These are phyloP conservation scores for Aegilops tauschii DNA, from an alignment of 176 grass and related monocot species.

Conservation along the genomic window DNA sequence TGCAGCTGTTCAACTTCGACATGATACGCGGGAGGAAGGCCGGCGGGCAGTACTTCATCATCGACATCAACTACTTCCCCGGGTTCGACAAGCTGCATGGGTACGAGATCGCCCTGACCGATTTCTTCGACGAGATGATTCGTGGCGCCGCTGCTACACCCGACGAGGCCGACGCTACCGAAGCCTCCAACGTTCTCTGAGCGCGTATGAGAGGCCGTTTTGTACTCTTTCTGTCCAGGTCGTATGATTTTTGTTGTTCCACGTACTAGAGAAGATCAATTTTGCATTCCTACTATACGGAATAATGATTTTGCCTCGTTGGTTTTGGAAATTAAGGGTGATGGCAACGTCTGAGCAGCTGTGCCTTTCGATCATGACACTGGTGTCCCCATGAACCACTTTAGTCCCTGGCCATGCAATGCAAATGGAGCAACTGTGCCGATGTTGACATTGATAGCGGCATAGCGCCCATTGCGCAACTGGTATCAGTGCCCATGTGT, in stretches of 20 bases:
- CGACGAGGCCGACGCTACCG: too few relatives aligned
- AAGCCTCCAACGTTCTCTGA: background rate
- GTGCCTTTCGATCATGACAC: background rate
- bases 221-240: background rate
- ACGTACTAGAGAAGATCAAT: background rate
- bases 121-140: constrained; percentile 56
- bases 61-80: constrained; percentile 84
- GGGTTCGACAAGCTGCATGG: constrained; percentile 67
- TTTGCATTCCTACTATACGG: background rate
- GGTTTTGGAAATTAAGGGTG: background rate
- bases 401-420: too few relatives aligned
- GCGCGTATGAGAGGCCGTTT: background rate
- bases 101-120: constrained; percentile 51
- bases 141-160: background rate
- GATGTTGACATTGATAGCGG: too few relatives aligned
- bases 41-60: constrained; percentile 54
- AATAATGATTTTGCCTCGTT: background rate
- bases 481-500: too few relatives aligned
- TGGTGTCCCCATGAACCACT: background rate
- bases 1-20: constrained; percentile 79
- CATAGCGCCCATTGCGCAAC: too few relatives aligned
- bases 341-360: background rate
- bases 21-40: constrained; percentile 42
- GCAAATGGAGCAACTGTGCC: too few relatives aligned
- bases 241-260: background rate